These are phyloP conservation scores for Ampelocalamus luodianensis DNA, from an alignment of 176 grass and related monocot species.

Conservation along the genomic window DNA sequence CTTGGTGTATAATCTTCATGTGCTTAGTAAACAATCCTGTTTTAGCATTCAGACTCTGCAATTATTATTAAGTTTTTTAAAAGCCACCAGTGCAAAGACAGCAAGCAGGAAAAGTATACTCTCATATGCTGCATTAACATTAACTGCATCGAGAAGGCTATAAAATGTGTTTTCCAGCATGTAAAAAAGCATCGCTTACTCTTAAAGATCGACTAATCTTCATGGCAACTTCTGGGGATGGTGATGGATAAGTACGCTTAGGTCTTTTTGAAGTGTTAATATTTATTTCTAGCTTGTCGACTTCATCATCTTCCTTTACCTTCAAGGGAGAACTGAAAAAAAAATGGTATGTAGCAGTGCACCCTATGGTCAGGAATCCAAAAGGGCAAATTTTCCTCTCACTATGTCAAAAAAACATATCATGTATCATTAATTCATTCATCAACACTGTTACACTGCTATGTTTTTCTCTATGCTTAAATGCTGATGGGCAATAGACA, in stretches of 20 bases:
- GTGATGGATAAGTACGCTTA: conserved; percentile 71
- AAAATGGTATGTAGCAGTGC: neutral
- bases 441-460: neutral
- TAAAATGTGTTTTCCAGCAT: conserved; percentile 18
- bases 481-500: conserved; percentile 16
- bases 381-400: neutral
- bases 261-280: conserved; percentile 63
- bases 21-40: conserved; percentile 93
- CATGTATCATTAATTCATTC: neutral
- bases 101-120: neutral
- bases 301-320: conserved; percentile 95
- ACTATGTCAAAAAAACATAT: conserved; percentile 8
- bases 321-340: conserved; percentile 79
- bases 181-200: conserved; percentile 51
- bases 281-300: conserved; percentile 89
- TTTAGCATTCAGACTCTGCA: conserved; percentile 99
- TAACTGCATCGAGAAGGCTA: neutral
- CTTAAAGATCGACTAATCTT: conserved; percentile 87
- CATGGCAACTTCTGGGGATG: conserved; percentile 85
- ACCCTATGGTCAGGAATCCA: neutral
- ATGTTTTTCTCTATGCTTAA: neutral
- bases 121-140: neutral
- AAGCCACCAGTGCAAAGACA: conserved; percentile 37
- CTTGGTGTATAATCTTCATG: conserved; percentile 90
- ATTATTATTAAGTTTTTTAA: conserved; percentile 63